Conservation (phyloP, 148 eudicot genomes). For the Dianthus caryophyllus region DNA sequence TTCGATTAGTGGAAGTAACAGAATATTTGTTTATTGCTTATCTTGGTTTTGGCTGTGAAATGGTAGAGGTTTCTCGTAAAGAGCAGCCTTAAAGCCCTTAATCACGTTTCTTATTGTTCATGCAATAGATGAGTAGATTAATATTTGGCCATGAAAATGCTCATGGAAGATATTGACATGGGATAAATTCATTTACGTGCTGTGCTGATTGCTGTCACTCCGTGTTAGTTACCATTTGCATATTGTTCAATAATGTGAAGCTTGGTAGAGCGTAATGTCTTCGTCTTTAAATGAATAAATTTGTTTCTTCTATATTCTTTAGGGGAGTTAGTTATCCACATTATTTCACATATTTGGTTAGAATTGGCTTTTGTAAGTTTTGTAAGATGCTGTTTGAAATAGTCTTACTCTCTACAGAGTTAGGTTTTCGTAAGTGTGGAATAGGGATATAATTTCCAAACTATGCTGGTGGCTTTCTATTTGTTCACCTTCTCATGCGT, state of each 20-base stretch:
- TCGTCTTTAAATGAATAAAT: too few relatives aligned
- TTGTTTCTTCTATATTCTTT: neutral
- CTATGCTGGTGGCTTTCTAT: neutral
- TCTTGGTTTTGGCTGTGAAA: too few relatives aligned
- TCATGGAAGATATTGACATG: neutral
- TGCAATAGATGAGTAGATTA: neutral
- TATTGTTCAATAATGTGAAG: neutral
- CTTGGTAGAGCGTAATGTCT: neutral
- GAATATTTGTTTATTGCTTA: too few relatives aligned
- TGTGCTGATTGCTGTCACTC: neutral
- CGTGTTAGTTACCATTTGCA: neutral
- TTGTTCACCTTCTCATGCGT: neutral
- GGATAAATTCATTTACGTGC: neutral
- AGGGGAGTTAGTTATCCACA: neutral
- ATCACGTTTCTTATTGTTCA: neutral
- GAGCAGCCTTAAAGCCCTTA: neutral
- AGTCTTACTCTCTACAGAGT: neutral
- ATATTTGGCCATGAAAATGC: neutral
- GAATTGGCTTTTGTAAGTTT: neutral
- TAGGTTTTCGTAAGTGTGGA: neutral
- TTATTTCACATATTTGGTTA: too few relatives aligned
- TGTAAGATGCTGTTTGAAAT: neutral
- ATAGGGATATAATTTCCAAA: neutral
- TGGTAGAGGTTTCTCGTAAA: neutral
- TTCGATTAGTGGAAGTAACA: too few relatives aligned